Evolutionary conservation across 257 asterid species (phyloP).

Genomic region (Ligustrum vulgare): DNA sequence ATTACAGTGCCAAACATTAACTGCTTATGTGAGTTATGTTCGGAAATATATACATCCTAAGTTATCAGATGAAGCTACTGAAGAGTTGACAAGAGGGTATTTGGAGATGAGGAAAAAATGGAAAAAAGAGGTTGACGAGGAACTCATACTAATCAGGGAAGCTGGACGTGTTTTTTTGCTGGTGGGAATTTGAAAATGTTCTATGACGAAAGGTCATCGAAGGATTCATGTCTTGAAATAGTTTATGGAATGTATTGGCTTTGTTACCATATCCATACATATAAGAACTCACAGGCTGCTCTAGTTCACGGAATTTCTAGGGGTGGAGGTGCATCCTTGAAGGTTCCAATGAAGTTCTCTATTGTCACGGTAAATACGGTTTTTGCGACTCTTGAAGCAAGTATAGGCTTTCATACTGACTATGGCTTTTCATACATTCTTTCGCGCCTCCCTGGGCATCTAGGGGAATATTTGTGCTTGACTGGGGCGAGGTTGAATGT

Average conservation of each 20-base stretch:
- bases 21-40: no score
- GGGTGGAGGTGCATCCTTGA: constrained; percentile 98
- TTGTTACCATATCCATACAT: constrained; percentile 88
- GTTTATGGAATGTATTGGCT: constrained; percentile 97
- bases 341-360: constrained; percentile 90
- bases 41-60: no score
- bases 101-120: no score
- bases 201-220: constrained; percentile 69
- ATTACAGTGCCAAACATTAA: no score
- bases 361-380: constrained; percentile 92
- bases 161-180: constrained; percentile 95
- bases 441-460: constrained; percentile 74
- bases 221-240: constrained; percentile 80
- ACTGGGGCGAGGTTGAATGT: constrained; percentile 89
- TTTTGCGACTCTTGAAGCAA: constrained; percentile 92
- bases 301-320: constrained; percentile 85
- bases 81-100: no score
- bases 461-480: constrained; percentile 86
- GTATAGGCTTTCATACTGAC: constrained; percentile 91
- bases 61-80: no score
- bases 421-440: constrained; percentile 87
- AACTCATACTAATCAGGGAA: constrained; percentile 41
- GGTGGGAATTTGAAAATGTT: constrained; percentile 95
- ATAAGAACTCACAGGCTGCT: constrained; percentile 85
- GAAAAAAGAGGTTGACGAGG: no score